These are phyloP conservation scores for Pseudonitzschia delicatissima DNA, from an alignment of 108 stramenopile genomes.

Conservation along the genomic window DNA sequence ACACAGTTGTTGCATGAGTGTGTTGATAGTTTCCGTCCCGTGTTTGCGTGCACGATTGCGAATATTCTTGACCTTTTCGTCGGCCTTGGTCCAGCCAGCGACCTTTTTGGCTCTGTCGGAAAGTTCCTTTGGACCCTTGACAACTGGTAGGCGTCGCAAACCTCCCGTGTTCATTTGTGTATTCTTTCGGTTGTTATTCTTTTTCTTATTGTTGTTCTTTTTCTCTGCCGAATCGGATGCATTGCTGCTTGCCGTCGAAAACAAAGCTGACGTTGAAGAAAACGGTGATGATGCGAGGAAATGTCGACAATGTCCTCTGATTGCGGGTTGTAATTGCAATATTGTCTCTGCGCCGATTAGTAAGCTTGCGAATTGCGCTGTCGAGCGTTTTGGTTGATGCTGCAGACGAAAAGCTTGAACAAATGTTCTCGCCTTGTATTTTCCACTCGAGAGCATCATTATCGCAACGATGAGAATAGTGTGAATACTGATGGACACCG, in stretches of 20 bases:
- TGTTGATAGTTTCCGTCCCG: conserved; percentile 74
- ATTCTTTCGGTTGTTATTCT: not conserved
- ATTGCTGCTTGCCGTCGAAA: not conserved
- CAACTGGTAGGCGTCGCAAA: conserved; percentile 73
- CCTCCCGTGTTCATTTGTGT: conserved; percentile 55
- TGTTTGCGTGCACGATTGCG: conserved; percentile 73
- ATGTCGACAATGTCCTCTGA: not conserved
- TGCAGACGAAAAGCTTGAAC: conserved; percentile 8
- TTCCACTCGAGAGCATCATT: not conserved
- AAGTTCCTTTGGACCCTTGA: conserved; percentile 68
- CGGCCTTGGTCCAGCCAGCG: conserved; percentile 39
- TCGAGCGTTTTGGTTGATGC: too few relatives aligned
- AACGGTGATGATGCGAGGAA: not conserved
- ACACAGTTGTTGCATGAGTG: conserved; percentile 74
- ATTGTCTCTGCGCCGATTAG: not conserved
- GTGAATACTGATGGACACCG: too few relatives aligned
- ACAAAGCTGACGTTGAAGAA: conserved; percentile 3
- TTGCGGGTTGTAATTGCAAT: not conserved
- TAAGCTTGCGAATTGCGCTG: not conserved
- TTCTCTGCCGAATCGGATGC: not conserved
- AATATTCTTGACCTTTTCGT: conserved; percentile 42
- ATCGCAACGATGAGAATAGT: too few relatives aligned
- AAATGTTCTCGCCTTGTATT: not conserved
- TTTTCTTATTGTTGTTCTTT: not conserved
- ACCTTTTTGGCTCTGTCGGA: conserved; percentile 54